Evolutionary conservation across 768 basidiomycete genomes (phyloP).

Genomic region (Lyophyllum shimeji): DNA sequence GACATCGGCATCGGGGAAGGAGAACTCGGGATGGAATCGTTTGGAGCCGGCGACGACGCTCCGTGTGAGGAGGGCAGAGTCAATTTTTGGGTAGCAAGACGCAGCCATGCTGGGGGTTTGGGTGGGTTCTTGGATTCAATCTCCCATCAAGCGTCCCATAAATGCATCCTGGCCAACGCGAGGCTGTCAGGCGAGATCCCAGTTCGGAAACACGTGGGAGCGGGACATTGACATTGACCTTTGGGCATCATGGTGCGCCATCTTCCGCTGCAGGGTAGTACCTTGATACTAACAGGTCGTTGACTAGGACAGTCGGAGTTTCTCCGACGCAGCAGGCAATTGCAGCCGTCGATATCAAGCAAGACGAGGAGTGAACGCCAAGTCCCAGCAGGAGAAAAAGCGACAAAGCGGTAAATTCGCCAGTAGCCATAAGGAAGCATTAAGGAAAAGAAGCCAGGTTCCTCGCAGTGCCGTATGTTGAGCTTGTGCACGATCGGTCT

Average conservation of each 20-base stretch:
- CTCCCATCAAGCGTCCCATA: conserved; percentile 16
- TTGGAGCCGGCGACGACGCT: conserved; percentile 1
- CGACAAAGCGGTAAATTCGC: not conserved
- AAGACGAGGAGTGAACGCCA: not conserved
- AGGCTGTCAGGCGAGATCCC: conserved; percentile 18
- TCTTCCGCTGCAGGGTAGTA: conserved; percentile 18
- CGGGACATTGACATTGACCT: conserved; percentile 9
- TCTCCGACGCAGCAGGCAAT: not conserved
- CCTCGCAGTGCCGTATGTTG: conserved; percentile 10
- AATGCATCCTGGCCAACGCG: conserved; percentile 18
- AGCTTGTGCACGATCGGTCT: conserved; percentile 7
- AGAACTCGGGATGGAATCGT: conserved; percentile 32
- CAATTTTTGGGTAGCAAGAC: conserved; percentile 14
- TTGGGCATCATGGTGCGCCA: conserved; percentile 14
- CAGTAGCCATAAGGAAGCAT: conserved; percentile 8
- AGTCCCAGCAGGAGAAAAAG: conserved; percentile 1
- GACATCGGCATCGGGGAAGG: conserved; percentile 33
- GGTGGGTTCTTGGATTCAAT: conserved; percentile 7
- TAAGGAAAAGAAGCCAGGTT: conserved; percentile 14
- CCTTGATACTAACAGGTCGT: conserved; percentile 2
- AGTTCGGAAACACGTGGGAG: conserved; percentile 25
- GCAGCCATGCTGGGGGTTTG: conserved; percentile 18
- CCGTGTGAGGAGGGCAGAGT: not conserved
- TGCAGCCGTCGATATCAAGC: not conserved
- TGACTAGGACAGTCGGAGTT: not conserved